Conservation (phyloP, 345 rosid species). For the Iberis pinnata region DNA sequence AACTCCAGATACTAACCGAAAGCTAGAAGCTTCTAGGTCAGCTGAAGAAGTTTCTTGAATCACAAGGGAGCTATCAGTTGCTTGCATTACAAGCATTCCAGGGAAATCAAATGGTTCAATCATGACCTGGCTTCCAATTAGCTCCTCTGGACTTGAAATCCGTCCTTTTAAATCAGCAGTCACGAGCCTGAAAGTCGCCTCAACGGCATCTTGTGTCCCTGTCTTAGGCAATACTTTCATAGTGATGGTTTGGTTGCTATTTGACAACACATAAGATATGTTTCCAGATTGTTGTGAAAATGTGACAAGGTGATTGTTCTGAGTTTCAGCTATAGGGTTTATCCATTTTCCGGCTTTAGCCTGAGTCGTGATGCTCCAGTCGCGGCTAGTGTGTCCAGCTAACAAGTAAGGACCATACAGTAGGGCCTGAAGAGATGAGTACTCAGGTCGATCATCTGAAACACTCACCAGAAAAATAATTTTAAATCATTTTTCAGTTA, state of each 20-base stretch:
- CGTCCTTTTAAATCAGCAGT: conserved; percentile 17
- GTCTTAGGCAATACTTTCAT: conserved; percentile 45
- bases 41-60: conserved; percentile 33
- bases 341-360: conserved; percentile 49
- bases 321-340: conserved; percentile 43
- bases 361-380: conserved; percentile 57
- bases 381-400: conserved; percentile 56
- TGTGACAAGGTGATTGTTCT: conserved; percentile 49
- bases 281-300: conserved; percentile 51
- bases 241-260: conserved; percentile 52
- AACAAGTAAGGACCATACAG: conserved; percentile 87
- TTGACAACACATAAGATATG: conserved; percentile 43
- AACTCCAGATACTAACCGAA: conserved; percentile 55
- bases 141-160: conserved; percentile 29
- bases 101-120: conserved; percentile 80
- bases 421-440: conserved; percentile 67
- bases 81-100: conserved; percentile 57
- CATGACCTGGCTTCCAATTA: conserved; percentile 47
- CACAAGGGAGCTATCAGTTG: conserved; percentile 30
- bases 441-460: conserved; percentile 71
- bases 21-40: conserved; percentile 32
- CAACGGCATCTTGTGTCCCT: conserved; percentile 57
- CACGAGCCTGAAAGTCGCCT: conserved; percentile 68
- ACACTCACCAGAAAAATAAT: no score
- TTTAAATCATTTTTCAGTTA: no score